Evolutionary conservation across 495 filamentous ascomycete species (phyloP).

Genomic region (Trichocladium uniseriatum): DNA sequence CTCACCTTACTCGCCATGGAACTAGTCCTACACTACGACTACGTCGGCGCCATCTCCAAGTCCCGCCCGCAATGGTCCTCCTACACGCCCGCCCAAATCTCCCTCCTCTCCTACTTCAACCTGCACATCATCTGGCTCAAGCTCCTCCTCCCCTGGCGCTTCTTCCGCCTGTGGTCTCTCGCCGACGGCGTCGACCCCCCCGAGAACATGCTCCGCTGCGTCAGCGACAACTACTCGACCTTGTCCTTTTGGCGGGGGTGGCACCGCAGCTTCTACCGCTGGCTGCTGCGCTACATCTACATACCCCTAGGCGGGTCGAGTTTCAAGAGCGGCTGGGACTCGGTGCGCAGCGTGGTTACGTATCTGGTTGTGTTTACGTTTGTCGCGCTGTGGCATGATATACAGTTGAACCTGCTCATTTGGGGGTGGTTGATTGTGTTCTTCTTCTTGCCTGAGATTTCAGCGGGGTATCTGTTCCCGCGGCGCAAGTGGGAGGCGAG

Average conservation of each 20-base stretch:
- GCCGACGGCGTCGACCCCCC: constrained; percentile 87
- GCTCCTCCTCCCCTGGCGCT: constrained; percentile 89
- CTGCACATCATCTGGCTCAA: constrained; percentile 98
- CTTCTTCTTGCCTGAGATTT: constrained; percentile 83
- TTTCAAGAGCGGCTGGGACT: constrained; percentile 28
- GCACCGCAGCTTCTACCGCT: constrained; percentile 91
- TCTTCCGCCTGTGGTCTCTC: constrained; percentile 93
- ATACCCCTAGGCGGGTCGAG: constrained; percentile 73
- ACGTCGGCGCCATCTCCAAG: constrained; percentile 88
- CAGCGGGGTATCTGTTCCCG: constrained; percentile 64
- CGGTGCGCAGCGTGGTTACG: constrained; percentile 50
- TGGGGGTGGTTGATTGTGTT: constrained; percentile 96
- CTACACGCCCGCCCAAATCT: constrained; percentile 82
- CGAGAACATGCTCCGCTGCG: constrained; percentile 97
- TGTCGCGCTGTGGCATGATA: constrained; percentile 97
- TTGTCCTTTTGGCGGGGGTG: constrained; percentile 93
- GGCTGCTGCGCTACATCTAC: constrained; percentile 91
- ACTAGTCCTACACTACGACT: constrained; percentile 84
- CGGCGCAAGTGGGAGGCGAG: constrained; percentile 53
- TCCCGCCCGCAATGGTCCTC: constrained; percentile 63
- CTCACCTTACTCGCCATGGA: constrained; percentile 85
- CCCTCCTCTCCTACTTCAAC: constrained; percentile 91
- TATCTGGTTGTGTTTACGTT: constrained; percentile 90
- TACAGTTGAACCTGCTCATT: constrained; percentile 80
- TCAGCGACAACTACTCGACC: constrained; percentile 87